These are phyloP conservation scores for Lactarius akahatsu DNA, from an alignment of 768 basidiomycete genomes.

Conservation along the genomic window DNA sequence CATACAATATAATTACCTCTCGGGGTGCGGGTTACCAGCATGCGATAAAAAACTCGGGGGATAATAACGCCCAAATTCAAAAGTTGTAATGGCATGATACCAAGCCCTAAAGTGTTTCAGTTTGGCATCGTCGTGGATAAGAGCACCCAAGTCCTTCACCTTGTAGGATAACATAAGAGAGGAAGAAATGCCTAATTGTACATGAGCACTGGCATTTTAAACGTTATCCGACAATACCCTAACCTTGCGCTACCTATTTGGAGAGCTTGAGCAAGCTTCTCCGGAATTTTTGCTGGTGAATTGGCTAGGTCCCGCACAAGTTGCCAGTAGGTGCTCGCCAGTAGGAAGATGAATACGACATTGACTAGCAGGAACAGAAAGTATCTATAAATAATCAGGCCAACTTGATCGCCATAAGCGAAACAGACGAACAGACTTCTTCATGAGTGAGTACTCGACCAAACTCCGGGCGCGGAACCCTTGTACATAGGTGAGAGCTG, in stretches of 20 bases:
- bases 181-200: conserved; percentile 66
- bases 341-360: conserved; percentile 91
- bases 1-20: conserved; percentile 53
- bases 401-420: conserved; percentile 15
- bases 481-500: conserved; percentile 81
- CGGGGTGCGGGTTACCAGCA: conserved; percentile 85
- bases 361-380: conserved; percentile 90
- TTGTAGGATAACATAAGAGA: conserved; percentile 84
- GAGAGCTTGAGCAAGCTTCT: conserved; percentile 84
- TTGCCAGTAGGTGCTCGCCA: conserved; percentile 90
- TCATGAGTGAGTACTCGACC: conserved; percentile 89
- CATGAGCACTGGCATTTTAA: neutral
- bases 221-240: conserved; percentile 29
- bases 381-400: conserved; percentile 55
- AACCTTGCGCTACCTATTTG: conserved; percentile 73
- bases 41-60: conserved; percentile 68
- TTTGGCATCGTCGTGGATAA: neutral
- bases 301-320: conserved; percentile 89
- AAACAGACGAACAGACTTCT: conserved; percentile 60
- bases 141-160: conserved; percentile 39
- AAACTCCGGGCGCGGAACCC: conserved; percentile 88
- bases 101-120: conserved; percentile 55
- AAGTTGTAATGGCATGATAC: conserved; percentile 94
- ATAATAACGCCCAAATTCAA: conserved; percentile 89
- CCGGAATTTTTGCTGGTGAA: conserved; percentile 90